phyloP scores from a whole-genome alignment of 1,284 basidiomycete species.

The Rugosomyces carneus region DNA sequence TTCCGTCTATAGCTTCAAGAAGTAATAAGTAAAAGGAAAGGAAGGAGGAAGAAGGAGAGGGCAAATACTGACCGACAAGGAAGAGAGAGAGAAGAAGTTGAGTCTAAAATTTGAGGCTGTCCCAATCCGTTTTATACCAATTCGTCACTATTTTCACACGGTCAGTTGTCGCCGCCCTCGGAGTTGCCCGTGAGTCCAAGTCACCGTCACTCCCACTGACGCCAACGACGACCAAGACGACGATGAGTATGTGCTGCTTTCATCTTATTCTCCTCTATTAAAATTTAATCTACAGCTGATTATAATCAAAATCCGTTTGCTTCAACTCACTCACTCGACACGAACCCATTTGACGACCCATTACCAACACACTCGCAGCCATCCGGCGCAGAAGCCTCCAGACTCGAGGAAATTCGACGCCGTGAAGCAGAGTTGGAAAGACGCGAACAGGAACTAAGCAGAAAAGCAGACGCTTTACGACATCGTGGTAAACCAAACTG shows the following conservation, averaged over 20 bases:
- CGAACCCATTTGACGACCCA: slow-evolving; percentile 82
- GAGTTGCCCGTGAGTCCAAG: not conserved
- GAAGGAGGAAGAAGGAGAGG: slow-evolving; percentile 22
- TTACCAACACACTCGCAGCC: slow-evolving; percentile 24
- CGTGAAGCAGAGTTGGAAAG: slow-evolving; percentile 78
- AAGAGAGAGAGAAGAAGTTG: slow-evolving; percentile 19
- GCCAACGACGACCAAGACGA: slow-evolving; percentile 3
- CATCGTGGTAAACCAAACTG: slow-evolving; percentile 85
- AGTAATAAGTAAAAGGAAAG: slow-evolving; percentile 15
- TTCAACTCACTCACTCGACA: slow-evolving; percentile 75
- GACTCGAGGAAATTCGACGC: slow-evolving; percentile 59
- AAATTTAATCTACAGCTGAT: slow-evolving; percentile 26
- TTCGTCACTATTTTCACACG: not conserved
- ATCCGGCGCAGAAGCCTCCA: slow-evolving; percentile 29
- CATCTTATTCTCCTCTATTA: not conserved
- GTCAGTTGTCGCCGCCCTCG: not conserved
- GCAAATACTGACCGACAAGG: slow-evolving; percentile 22
- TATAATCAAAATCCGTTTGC: slow-evolving; percentile 71
- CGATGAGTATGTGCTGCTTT: slow-evolving; percentile 15
- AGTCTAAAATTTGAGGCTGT: no score
- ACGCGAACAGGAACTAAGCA: slow-evolving; percentile 65
- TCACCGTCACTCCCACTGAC: slow-evolving; percentile 14
- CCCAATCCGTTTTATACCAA: no score
- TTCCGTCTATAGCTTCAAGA: no score
- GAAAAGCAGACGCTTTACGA: slow-evolving; percentile 68